Conservation (phyloP, 768 basidiomycete species). For the Podaxis sp. region DNA sequence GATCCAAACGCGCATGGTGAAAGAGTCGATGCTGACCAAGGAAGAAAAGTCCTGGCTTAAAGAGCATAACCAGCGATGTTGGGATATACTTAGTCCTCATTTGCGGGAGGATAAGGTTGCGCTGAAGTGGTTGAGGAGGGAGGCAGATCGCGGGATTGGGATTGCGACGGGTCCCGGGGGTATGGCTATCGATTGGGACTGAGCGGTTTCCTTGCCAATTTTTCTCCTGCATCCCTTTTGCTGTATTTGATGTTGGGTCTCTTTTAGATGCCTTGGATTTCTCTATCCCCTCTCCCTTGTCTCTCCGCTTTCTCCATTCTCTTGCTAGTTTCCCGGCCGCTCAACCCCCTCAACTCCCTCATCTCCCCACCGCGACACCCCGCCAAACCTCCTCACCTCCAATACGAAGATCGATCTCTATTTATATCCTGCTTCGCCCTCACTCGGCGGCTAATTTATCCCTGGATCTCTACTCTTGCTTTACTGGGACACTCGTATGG, state of each 20-base stretch:
- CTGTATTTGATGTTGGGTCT: slow-evolving; percentile 4
- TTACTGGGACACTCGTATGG: background rate
- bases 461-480: background rate
- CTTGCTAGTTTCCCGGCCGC: no score
- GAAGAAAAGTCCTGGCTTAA: slow-evolving; percentile 88
- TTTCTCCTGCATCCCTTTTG: background rate
- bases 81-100: slow-evolving; percentile 59
- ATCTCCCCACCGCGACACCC: background rate
- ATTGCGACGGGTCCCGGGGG: slow-evolving; percentile 69
- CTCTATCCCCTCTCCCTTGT: background rate
- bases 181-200: slow-evolving; percentile 80
- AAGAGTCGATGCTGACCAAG: slow-evolving; percentile 78
- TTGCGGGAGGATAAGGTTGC: slow-evolving; percentile 81
- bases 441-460: background rate
- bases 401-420: background rate
- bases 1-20: slow-evolving; percentile 89
- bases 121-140: slow-evolving; percentile 75
- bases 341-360: no score
- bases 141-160: slow-evolving; percentile 75
- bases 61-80: slow-evolving; percentile 81
- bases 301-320: background rate
- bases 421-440: background rate
- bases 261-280: background rate
- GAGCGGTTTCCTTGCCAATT: slow-evolving; percentile 23
- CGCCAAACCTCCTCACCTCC: background rate